Base-by-base conservation (phyloP, 768 basidiomycete genomes). In the Termitomyces sp. region DNA sequence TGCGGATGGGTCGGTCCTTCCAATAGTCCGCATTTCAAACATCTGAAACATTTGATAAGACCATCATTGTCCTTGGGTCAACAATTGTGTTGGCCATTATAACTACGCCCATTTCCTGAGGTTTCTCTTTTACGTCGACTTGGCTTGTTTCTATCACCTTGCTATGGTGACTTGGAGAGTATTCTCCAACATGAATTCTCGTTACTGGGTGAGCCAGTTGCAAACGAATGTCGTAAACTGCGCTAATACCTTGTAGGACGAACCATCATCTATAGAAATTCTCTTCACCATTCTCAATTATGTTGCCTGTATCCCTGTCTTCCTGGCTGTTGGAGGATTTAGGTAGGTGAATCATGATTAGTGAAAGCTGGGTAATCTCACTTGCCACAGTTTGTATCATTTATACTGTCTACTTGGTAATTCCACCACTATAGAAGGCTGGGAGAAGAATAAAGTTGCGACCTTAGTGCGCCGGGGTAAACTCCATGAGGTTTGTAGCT, bases 391-490 rank as follows among this genome's bases (percentile, higher is more conserved):
- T 54, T 57, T 98, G 22, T 98, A 94, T 67, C 97, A 98, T 63
- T 84, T 95, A 61, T 89, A 87, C 66, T 78, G 81, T 51, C 70
- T 98, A 28, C 64, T 81, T 6, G 80, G 80, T 10, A 99, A 99
- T 70, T 85, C 87, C 2, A 99, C 96, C 0, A 98, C 97, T 0
- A 98, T 99, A 51, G 97, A 99, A 73, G 86, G 90, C 0, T 96
- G 92, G 92, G 97, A 99, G 71, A 98, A 98, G 73, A 94, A 98
- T 67, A 95, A 90, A 71, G 93, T 85, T 1, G 88, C 94, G 5
- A 89, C 84, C 0, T 80, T 99, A 64, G 84, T 92, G 52, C 83
- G 89, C 20, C 77, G 88, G 57, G 96, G 95, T 6, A 92, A 90
- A 70, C 88, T 98, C 57, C 83, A 80, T 52, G 89, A 94, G 73